These are phyloP conservation scores for Alternaria ethzedia DNA, from an alignment of 2,329 filamentous ascomycete genomes.

Conservation along the genomic window DNA sequence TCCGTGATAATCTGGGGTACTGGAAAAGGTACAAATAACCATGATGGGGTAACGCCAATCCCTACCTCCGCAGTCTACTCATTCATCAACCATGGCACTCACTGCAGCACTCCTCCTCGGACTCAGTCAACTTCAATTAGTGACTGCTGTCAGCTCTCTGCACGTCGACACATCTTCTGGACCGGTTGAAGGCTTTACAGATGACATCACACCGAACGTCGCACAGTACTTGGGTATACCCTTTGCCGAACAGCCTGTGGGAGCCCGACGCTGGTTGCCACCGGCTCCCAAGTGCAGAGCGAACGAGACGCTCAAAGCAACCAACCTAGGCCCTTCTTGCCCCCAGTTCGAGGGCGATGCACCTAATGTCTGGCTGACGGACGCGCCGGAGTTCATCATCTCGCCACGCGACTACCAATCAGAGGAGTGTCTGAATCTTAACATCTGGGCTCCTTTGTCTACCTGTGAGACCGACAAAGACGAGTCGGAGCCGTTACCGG, in stretches of 20 bases:
- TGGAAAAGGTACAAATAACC: neutral
- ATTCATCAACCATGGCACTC: neutral
- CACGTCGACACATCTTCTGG: conserved; percentile 37
- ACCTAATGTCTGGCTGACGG: conserved; percentile 29
- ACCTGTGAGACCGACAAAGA: neutral
- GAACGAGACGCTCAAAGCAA: conserved; percentile 31
- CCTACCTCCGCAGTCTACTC: neutral
- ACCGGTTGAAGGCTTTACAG: conserved; percentile 40
- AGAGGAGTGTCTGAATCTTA: conserved; percentile 57
- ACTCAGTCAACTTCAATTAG: conserved; percentile 7
- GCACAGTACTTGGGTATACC: conserved; percentile 50
- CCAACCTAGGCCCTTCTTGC: conserved; percentile 38
- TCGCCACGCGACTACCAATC: conserved; percentile 26
- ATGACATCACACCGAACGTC: conserved; percentile 44
- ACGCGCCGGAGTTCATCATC: conserved; percentile 34
- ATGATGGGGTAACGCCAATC: neutral
- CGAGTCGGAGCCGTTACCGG: conserved; percentile 45
- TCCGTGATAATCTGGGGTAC: neutral
- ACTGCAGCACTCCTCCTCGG: conserved; percentile 4
- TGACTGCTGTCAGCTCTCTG: conserved; percentile 20
- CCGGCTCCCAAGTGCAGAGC: conserved; percentile 27
- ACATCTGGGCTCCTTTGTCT: conserved; percentile 53
- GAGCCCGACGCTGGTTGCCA: conserved; percentile 43
- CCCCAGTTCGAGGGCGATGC: conserved; percentile 27
- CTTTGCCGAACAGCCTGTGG: conserved; percentile 45